Base-by-base conservation (phyloP, 1,139 yeast species). In the Yamadazyma atlantica region DNA sequence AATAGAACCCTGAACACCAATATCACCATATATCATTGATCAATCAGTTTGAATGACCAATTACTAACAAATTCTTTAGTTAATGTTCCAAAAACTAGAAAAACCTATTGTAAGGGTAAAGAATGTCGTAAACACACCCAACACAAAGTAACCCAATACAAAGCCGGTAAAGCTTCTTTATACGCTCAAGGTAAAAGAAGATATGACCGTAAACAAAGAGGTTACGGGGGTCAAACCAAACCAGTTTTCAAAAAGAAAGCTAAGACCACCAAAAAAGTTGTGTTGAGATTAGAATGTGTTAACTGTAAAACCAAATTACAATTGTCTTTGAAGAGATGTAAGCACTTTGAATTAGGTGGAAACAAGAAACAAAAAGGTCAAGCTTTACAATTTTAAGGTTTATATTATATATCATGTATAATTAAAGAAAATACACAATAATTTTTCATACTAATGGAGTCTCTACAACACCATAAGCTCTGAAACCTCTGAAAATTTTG, bases 181-280 rank as follows among this genome's bases (percentile, higher is more conserved):
- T 89, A 82, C 72, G 97, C 97, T 62, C 97, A 92, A 81, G 99
- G 99, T 85, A 94, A 94, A 90, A 88, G 99, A 84, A 90, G 99
- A 82, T 92, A 92, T 81, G 98, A 94, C 94, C 95, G 99, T 78
- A 92, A 92, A 80, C 98, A 92, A 82, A 74, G 87, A 68, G 99
- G 99, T 88, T 92, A 82, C 79, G 99, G 99, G 87, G 99, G 99
- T 87, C 99, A 92, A 82, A 92, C 98, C 79, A 92, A 89, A 83
- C 98, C 86, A 72, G 87, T 94, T 78, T 92, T 92, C 97, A 97
- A 89, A 88, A 92, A 92, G 86, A 94, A 92, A 78, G 99, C 99
- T 64, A 92, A 92, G 90, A 92, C 98, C 62, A 92, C 99, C 83
- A 92, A 92, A 89, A 92, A 92, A 86, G 96, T 92, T 73, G 98